Base-by-base conservation (phyloP, 139 green algal genomes). In the Eudorina sp. region DNA sequence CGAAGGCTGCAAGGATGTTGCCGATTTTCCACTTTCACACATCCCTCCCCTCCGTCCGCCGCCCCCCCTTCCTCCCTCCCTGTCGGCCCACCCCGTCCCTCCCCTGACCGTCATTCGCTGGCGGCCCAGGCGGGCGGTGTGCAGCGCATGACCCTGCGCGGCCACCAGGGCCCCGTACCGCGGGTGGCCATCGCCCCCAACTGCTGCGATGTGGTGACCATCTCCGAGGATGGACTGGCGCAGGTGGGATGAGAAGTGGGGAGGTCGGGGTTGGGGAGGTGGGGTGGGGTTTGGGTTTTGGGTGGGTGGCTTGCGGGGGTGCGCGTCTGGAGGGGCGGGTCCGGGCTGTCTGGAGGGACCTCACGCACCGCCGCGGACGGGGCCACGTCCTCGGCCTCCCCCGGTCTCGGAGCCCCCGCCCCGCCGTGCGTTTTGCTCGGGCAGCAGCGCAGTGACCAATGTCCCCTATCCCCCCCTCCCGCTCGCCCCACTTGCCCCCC, bases 71-170 rank as follows among this genome's bases (percentile, higher is more conserved):
- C 3, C 31, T 43, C 68, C 68, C 70, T 14, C 25, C 27, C 25
- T n/a, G n/a, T n/a, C n/a, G n/a, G n/a, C n/a, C n/a, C n/a, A n/a
- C n/a, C n/a, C 19, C 70, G 11, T 16, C 40, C 41, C 40, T 58
- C 38, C 19, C 40, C 70, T 2, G n/a, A n/a, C n/a, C n/a, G n/a
- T n/a, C n/a, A n/a, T n/a, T n/a, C n/a, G n/a, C n/a, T n/a, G n/a
- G 16, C n/a, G n/a, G 8, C 45, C 23, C 78, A 98, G 84, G 96
- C 95, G 9, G 96, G 96, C 4, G 95, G 96, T 25, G 89, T 96
- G 79, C 94, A 97, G 58, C 88, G 96, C n/a, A 95, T 98, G 86
- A 92, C 92, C 9, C 93, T 98, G 77, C 90, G 94, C 19, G 95
- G 96, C 0, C 96, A 98, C 92, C 75, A 82, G n/a, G 91, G 45